Base-by-base conservation (phyloP, 352 stramenopile species). In the Globisporangium abappressorium region DNA sequence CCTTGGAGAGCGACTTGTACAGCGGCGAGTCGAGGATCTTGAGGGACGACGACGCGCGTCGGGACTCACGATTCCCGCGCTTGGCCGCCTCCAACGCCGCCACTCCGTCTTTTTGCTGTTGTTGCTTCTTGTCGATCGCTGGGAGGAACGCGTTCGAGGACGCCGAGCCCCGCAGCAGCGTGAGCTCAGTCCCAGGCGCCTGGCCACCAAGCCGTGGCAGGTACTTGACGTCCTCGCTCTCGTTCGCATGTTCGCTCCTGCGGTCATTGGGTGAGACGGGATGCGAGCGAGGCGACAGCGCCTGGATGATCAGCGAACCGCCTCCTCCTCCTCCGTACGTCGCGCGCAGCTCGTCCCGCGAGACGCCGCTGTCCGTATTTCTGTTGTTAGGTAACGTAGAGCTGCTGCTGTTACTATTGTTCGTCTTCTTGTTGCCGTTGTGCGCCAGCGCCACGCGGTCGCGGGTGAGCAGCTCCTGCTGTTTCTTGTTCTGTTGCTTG, bases 401-500 rank as follows among this genome's bases (percentile, higher is more conserved):
- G 36, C 41, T 51, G 3, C 5, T 51, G 7, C 14, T 51, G 20
- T 22, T 22, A 18, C 18, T 22, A 46, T 46, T 33, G 30, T 5
- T 46, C 1, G 18, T 24, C 43, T 51, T 51, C 24, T 64, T 28
- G 22, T 24, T 33, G 56, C n/a, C 15, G 26, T 58, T 46, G 55
- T 70, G 71, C 2, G 61, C 64, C 36, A 89, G 72, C 24, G 74
- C 73, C 18, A 79, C 79, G 36, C 76, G 77, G 24, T 89, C 80
- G 59, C 76, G 80, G 9, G 68, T 60, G 18, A 82, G 71, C 34
- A 81, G 73, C 69, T 91, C 81, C 57, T 90, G 80, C 64, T 89
- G 84, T 65, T 88, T 90, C 60, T 85, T 85, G 69, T 90, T 89
- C 70, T 94, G 84, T 63, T 92, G 79, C 75, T 90, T 90, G 72